These are phyloP conservation scores for Colletotrichum endophyticum DNA, from an alignment of 2,329 filamentous ascomycete species.

Conservation along the genomic window DNA sequence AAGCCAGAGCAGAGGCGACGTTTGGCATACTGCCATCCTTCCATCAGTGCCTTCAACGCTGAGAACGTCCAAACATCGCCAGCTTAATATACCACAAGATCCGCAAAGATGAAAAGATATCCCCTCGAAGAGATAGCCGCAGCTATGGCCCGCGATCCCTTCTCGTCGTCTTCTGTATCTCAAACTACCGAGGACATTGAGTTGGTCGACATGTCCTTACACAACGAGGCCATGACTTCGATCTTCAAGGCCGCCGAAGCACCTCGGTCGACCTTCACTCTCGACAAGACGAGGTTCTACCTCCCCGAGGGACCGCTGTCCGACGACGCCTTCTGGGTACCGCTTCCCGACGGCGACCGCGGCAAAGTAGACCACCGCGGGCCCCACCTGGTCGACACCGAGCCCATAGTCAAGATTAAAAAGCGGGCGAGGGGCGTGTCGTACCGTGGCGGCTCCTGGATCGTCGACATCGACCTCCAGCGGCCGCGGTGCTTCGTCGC, in stretches of 20 bases:
- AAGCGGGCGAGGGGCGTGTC: not conserved
- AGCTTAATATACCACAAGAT: not conserved
- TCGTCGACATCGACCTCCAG: not conserved
- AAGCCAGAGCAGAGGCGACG: not conserved
- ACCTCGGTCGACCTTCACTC: not conserved
- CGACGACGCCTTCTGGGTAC: not conserved
- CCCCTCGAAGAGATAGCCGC: not conserved
- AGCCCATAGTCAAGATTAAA: not conserved
- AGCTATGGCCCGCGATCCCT: not conserved
- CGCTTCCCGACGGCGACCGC: not conserved
- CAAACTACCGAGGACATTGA: not conserved
- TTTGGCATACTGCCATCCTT: not conserved
- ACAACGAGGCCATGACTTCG: not conserved
- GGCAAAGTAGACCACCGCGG: not conserved
- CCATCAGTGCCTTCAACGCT: not conserved
- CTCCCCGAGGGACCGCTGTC: not conserved
- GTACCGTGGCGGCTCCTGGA: not conserved
- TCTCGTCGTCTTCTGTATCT: not conserved
- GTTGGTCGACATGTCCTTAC: not conserved
- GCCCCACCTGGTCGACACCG: not conserved
- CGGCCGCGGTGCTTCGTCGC: not conserved
- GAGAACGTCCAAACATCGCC: not conserved
- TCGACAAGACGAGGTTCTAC: slow-evolving; percentile 1
- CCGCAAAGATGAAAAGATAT: not conserved
- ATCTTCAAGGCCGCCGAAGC: not conserved